Percentiles rank a stretch among this genome's conserved stretches.
Evolutionary conservation across 805 yeast species (phyloP).

Genomic region (Groenewaldozyma salmanticensis): DNA sequence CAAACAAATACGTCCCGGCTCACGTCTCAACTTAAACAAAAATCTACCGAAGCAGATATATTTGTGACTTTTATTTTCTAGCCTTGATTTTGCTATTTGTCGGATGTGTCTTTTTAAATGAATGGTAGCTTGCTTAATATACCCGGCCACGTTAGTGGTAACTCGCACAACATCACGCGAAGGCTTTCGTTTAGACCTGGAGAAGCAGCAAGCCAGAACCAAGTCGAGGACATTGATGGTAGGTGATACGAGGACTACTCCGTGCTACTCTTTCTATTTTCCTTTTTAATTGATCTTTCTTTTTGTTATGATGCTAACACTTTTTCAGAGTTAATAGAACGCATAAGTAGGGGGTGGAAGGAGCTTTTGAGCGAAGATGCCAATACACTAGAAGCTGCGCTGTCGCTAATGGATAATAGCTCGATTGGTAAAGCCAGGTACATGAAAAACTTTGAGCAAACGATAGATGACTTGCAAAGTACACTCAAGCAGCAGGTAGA

Average conservation of each 20-base stretch:
- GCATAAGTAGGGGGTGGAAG: constrained; percentile 38
- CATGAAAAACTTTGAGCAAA: constrained; percentile 51
- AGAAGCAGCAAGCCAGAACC: neutral
- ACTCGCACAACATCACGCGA: neutral
- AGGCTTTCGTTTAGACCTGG: neutral
- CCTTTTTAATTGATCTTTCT: neutral
- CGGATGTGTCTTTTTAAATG: no score
- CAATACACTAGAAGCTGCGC: constrained; percentile 78
- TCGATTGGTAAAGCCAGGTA: constrained; percentile 86
- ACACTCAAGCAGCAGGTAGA: constrained; percentile 64
- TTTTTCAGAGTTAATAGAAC: constrained; percentile 17
- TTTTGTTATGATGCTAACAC: neutral
- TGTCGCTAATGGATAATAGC: constrained; percentile 73
- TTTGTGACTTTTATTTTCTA: no score
- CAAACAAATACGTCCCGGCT: no score
- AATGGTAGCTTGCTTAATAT: neutral
- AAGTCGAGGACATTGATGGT: neutral
- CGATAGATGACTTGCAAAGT: constrained; percentile 46
- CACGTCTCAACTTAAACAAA: no score
- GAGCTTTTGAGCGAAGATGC: constrained; percentile 43
- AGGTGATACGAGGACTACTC: no score
- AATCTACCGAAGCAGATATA: no score
- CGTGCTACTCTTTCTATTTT: no score
- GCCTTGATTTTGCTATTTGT: no score
- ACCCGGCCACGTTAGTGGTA: neutral